Percentiles rank a stretch among this genome's conserved stretches.
Evolutionary conservation across 768 basidiomycete genomes (phyloP).

Genomic region (Xerocomus potaroensis): DNA sequence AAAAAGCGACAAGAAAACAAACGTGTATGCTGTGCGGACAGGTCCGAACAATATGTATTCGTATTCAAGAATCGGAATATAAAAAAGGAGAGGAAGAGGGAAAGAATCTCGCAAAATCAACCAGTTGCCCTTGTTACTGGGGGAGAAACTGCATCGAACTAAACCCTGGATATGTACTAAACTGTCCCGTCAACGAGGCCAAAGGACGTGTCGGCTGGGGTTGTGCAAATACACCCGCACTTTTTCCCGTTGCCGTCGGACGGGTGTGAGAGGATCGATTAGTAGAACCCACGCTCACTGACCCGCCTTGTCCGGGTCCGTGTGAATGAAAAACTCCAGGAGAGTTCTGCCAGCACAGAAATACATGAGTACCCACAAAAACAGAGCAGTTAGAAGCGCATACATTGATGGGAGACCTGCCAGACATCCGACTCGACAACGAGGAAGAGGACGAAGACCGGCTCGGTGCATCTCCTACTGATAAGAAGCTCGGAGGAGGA

Average conservation of each 20-base stretch:
- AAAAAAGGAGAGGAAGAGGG: not conserved
- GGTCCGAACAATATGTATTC: slow-evolving; percentile 24
- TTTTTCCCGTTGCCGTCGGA: slow-evolving; percentile 8
- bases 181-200: slow-evolving; percentile 13
- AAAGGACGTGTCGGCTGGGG: slow-evolving; percentile 22
- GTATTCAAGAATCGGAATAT: slow-evolving; percentile 1
- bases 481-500: slow-evolving; percentile 19
- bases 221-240: slow-evolving; percentile 18
- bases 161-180: slow-evolving; percentile 18
- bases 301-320: slow-evolving; percentile 3
- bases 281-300: slow-evolving; percentile 6
- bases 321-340: slow-evolving; percentile 21
- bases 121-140: not conserved
- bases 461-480: slow-evolving; percentile 23
- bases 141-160: slow-evolving; percentile 24
- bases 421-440: slow-evolving; percentile 30
- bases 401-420: slow-evolving; percentile 28
- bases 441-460: slow-evolving; percentile 32
- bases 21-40: slow-evolving; percentile 3
- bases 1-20: not conserved
- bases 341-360: slow-evolving; percentile 14
- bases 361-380: slow-evolving; percentile 5
- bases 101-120: not conserved
- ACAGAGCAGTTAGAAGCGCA: slow-evolving; percentile 10
- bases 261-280: slow-evolving; percentile 21